These are phyloP conservation scores for Pseudevernia furfuracea DNA, from an alignment of 495 filamentous ascomycete species.

Conservation along the genomic window DNA sequence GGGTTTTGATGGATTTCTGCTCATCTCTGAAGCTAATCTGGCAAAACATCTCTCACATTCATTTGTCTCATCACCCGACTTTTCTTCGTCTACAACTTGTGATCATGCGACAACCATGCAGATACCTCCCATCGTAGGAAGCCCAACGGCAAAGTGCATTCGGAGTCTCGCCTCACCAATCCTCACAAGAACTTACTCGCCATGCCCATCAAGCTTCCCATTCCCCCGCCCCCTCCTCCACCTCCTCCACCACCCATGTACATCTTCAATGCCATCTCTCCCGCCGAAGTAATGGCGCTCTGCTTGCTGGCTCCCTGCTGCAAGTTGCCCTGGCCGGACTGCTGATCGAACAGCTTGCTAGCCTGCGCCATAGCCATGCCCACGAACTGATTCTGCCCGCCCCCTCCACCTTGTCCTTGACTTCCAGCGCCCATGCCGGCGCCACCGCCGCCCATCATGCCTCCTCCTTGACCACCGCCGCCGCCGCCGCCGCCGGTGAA, in stretches of 20 bases:
- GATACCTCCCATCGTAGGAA: too few relatives aligned
- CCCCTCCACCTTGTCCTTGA: constrained; percentile 27
- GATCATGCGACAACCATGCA: too few relatives aligned
- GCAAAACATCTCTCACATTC: too few relatives aligned
- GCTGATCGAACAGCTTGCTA: constrained; percentile 56
- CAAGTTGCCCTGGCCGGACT: constrained; percentile 42
- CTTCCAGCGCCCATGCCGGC: constrained; percentile 30
- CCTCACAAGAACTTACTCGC: constrained; percentile 50
- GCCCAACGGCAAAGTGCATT: too few relatives aligned
- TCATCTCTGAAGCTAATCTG: too few relatives aligned
- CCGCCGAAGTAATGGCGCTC: constrained; percentile 51
- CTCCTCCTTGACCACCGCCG: neutral
- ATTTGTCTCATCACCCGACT: too few relatives aligned
- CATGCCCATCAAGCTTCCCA: constrained; percentile 46
- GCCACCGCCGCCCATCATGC: constrained; percentile 19
- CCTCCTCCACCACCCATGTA: constrained; percentile 54
- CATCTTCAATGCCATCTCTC: constrained; percentile 62
- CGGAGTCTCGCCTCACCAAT: too few relatives aligned
- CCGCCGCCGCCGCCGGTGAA: constrained; percentile 39
- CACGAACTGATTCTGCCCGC: constrained; percentile 52
- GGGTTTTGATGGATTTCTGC: too few relatives aligned
- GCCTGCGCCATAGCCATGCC: constrained; percentile 64
- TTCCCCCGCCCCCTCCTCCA: constrained; percentile 40
- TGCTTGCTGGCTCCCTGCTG: constrained; percentile 48
- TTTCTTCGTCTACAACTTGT: too few relatives aligned